Conservation (phyloP, 805 yeast species). For the Schizosaccharomyces japonicus region DNA sequence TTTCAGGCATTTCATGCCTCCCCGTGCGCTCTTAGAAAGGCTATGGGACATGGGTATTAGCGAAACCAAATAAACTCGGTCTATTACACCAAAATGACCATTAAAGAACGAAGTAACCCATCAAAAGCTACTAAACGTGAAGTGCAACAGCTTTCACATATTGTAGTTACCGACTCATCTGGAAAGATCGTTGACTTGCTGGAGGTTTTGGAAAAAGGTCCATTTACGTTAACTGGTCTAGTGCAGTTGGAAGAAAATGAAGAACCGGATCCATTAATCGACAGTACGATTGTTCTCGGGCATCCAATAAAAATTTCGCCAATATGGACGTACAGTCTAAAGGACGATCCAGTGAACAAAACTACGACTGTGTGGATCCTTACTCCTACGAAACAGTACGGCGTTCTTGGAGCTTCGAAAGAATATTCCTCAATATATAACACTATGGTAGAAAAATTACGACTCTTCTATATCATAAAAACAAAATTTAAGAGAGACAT, state of each 20-base stretch:
- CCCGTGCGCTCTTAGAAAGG: too few relatives aligned
- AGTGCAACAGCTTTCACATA: background rate
- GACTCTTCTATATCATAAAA: background rate
- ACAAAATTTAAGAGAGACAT: background rate
- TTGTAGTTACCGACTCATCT: background rate
- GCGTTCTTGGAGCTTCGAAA: background rate
- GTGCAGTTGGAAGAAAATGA: background rate
- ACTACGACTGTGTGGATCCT: background rate
- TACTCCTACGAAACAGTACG: background rate
- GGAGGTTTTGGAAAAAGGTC: background rate
- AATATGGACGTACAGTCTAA: background rate
- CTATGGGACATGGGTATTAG: too few relatives aligned
- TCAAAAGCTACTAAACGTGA: too few relatives aligned
- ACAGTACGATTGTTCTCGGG: background rate
- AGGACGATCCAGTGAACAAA: background rate
- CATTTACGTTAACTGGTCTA: background rate
- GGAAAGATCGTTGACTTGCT: background rate
- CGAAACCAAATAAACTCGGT: too few relatives aligned
- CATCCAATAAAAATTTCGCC: background rate
- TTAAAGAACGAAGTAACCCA: too few relatives aligned
- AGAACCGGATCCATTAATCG: background rate
- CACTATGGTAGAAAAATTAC: background rate
- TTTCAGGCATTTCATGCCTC: too few relatives aligned
- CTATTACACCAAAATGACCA: too few relatives aligned
- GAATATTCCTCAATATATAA: background rate